Evolutionary conservation across 1,284 basidiomycete species (phyloP).

Genomic region (Kalmanozyma brasiliensis): DNA sequence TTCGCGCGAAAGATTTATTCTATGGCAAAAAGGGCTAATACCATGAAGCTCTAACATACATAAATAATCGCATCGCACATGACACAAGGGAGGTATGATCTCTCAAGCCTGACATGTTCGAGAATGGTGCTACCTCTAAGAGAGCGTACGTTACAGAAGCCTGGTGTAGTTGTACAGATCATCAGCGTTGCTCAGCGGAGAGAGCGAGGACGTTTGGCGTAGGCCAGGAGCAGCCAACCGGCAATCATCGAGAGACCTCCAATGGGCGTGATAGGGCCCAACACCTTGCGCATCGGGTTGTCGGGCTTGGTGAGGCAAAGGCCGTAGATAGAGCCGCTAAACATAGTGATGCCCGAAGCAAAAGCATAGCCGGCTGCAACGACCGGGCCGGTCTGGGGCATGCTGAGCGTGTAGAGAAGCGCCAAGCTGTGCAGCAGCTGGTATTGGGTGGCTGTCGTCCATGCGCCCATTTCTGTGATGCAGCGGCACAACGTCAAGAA

Average conservation of each 20-base stretch:
- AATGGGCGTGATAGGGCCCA: slow-evolving; percentile 61
- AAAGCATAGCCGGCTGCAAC: slow-evolving; percentile 55
- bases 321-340: slow-evolving; percentile 64
- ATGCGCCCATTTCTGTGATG: slow-evolving; percentile 50
- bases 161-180: too few relatives aligned
- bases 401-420: slow-evolving; percentile 52
- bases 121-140: too few relatives aligned
- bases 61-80: too few relatives aligned
- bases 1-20: slow-evolving; percentile 12
- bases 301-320: slow-evolving; percentile 60
- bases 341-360: slow-evolving; percentile 62
- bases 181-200: too few relatives aligned
- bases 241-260: slow-evolving; percentile 63
- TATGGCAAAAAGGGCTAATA: too few relatives aligned
- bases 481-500: too few relatives aligned
- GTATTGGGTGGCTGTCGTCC: slow-evolving; percentile 64
- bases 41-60: slow-evolving; percentile 2
- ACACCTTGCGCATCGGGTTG: slow-evolving; percentile 53
- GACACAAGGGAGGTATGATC: too few relatives aligned
- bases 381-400: slow-evolving; percentile 38
- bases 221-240: slow-evolving; percentile 62
- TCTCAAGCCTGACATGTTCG: too few relatives aligned
- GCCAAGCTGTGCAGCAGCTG: slow-evolving; percentile 63
- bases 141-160: too few relatives aligned
- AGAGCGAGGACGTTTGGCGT: slow-evolving; percentile 48